Conservation (phyloP, 129 eudicot species). For the Artemisia argyi region DNA sequence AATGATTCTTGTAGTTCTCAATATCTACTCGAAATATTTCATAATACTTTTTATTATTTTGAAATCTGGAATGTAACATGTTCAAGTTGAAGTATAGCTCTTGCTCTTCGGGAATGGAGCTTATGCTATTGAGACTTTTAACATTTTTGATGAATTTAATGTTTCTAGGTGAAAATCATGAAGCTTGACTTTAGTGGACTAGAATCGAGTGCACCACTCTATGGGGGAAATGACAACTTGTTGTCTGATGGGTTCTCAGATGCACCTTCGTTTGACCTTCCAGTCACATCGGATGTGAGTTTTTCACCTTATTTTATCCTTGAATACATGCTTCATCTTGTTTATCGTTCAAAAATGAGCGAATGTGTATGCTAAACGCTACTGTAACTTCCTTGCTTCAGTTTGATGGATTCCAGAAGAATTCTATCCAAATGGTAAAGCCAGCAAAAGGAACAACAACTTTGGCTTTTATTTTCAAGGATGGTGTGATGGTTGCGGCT, state of each 20-base stretch:
- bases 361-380: conserved; percentile 2
- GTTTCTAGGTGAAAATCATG: conserved; percentile 47
- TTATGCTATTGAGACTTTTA: background rate
- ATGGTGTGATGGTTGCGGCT: conserved; percentile 92
- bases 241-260: conserved; percentile 44
- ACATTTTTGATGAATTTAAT: conserved; percentile 3
- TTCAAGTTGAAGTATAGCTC: too few species aligned
- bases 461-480: conserved; percentile 86
- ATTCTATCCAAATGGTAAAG: conserved; percentile 90
- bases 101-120: too few species aligned
- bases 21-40: too few species aligned
- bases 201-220: conserved; percentile 56
- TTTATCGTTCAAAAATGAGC: background rate
- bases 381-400: conserved; percentile 24
- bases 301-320: background rate
- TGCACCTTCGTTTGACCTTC: conserved; percentile 69
- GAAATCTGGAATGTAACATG: background rate
- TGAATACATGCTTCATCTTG: background rate
- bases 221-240: conserved; percentile 36
- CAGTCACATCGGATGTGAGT: conserved; percentile 68
- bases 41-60: background rate
- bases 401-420: conserved; percentile 95
- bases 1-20: too few species aligned
- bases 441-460: conserved; percentile 95
- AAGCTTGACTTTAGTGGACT: conserved; percentile 88